phyloP scores from a whole-genome alignment of 495 filamentous ascomycete species.

The Xylaria castorea region DNA sequence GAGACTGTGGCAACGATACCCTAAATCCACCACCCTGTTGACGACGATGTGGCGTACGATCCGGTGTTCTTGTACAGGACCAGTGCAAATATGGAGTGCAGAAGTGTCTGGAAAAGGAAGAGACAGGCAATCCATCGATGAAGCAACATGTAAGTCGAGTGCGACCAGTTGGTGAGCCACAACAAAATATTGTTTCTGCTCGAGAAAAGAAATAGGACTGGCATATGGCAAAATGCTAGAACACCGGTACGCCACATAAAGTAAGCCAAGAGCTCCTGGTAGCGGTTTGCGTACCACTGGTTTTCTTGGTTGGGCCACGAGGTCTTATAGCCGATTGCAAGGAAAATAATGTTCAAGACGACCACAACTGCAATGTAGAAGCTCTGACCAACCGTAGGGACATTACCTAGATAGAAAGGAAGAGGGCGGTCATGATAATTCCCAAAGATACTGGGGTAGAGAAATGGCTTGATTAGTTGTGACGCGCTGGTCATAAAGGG shows the following conservation, averaged over 20 bases:
- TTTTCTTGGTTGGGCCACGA: neutral
- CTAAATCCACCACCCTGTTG: neutral
- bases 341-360: neutral
- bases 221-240: constrained; percentile 56
- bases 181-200: constrained; percentile 62
- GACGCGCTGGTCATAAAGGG: neutral
- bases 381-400: neutral
- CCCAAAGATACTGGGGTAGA: neutral
- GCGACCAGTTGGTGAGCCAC: constrained; percentile 61
- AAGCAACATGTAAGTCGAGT: constrained; percentile 58
- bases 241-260: constrained; percentile 56
- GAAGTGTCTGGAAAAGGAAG: constrained; percentile 55
- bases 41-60: neutral
- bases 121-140: constrained; percentile 62
- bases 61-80: constrained; percentile 12
- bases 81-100: constrained; percentile 50
- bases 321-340: neutral
- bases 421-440: neutral
- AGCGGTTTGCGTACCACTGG: neutral
- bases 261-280: constrained; percentile 33
- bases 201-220: constrained; percentile 56
- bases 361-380: neutral
- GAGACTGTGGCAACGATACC: neutral
- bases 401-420: neutral
- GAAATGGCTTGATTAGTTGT: neutral